phyloP scores from a whole-genome alignment of 2,329 filamentous ascomycete genomes.

The Tolypocladium guangdongense region DNA sequence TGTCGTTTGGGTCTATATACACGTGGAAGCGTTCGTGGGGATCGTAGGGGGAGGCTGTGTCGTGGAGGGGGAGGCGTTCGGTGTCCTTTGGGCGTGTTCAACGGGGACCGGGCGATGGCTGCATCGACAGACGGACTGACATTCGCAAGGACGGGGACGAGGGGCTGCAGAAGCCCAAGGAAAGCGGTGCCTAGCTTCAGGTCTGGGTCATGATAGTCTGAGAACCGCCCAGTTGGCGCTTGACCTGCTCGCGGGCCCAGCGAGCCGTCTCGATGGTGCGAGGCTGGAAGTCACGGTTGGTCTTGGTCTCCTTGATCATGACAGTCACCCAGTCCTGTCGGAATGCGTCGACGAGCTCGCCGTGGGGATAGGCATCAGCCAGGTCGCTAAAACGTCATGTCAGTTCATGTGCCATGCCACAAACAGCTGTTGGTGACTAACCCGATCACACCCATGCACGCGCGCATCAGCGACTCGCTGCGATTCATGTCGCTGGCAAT shows the following conservation, averaged over 20 bases:
- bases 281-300: conserved; percentile 73
- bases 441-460: conserved; percentile 97
- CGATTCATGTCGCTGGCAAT: conserved; percentile 77
- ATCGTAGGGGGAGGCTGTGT: conserved; percentile 23
- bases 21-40: conserved; percentile 24
- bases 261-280: conserved; percentile 90
- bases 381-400: conserved; percentile 56
- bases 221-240: conserved; percentile 63
- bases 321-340: conserved; percentile 80
- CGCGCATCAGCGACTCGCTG: conserved; percentile 82
- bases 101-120: not conserved
- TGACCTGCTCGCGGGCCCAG: conserved; percentile 96
- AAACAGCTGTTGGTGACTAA: conserved; percentile 32
- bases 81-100: not conserved
- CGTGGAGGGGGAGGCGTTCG: conserved; percentile 9
- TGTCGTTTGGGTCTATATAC: conserved; percentile 27
- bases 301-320: conserved; percentile 86
- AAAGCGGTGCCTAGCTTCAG: conserved; percentile 13
- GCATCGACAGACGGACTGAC: not conserved
- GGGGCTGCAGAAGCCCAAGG: not conserved
- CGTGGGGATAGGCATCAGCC: conserved; percentile 84
- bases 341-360: conserved; percentile 76
- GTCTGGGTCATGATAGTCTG: conserved; percentile 40
- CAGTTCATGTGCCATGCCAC: not conserved
- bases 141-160: not conserved